These are phyloP conservation scores for Wickerhamomyces canadensis DNA, from an alignment of 805 yeast genomes.

Conservation along the genomic window DNA sequence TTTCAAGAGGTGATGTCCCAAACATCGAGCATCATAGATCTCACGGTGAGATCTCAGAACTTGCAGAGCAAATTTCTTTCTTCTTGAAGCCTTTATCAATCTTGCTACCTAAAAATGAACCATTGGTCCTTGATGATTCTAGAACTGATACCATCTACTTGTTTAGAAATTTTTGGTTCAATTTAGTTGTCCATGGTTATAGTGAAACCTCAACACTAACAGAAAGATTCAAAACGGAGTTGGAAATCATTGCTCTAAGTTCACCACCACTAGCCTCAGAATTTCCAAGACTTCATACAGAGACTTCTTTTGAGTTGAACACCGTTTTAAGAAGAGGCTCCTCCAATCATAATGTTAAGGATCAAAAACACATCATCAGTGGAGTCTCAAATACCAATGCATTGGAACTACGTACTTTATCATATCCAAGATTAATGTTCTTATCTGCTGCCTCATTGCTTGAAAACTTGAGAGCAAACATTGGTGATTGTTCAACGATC, in stretches of 20 bases:
- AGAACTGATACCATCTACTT: slow-evolving; percentile 46
- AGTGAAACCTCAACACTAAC: slow-evolving; percentile 53
- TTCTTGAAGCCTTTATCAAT: slow-evolving; percentile 71
- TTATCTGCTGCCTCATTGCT: slow-evolving; percentile 74
- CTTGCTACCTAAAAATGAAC: slow-evolving; percentile 55
- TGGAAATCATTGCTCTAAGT: slow-evolving; percentile 72
- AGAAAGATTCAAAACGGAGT: slow-evolving; percentile 37
- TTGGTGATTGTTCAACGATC: slow-evolving; percentile 78
- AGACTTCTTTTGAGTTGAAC: slow-evolving; percentile 87
- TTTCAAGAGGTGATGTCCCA: slow-evolving; percentile 76
- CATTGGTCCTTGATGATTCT: slow-evolving; percentile 32
- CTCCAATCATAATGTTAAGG: slow-evolving; percentile 71
- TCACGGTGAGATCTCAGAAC: slow-evolving; percentile 61
- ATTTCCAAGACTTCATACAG: slow-evolving; percentile 73
- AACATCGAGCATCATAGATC: slow-evolving; percentile 74
- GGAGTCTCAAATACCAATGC: slow-evolving; percentile 35
- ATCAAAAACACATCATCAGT: slow-evolving; percentile 57
- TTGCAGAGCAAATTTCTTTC: slow-evolving; percentile 61
- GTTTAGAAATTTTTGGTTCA: slow-evolving; percentile 91
- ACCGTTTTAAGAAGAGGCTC: slow-evolving; percentile 87
- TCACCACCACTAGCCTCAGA: slow-evolving; percentile 88
- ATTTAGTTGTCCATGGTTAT: slow-evolving; percentile 87
- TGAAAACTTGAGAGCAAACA: slow-evolving; percentile 70
- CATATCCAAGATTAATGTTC: slow-evolving; percentile 81
- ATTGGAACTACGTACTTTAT: slow-evolving; percentile 46